A percentile compares a stretch with the other conserved stretches of the same genome.
phyloP scores from a whole-genome alignment of 75 land plant genomes.

The Pinus albicaulis region DNA sequence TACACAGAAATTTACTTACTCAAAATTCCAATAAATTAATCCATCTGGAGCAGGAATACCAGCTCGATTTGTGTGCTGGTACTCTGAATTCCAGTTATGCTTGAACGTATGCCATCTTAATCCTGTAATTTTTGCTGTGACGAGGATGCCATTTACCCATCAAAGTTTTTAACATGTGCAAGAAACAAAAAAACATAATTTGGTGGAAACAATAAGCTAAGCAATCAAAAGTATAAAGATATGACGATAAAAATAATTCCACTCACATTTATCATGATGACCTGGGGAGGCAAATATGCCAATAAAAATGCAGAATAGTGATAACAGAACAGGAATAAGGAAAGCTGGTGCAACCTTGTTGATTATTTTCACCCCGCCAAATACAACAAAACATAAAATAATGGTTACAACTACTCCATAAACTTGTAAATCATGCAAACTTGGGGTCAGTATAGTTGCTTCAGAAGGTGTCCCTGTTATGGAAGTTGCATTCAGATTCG shows the following conservation, averaged over 20 bases:
- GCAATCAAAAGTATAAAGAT: neutral
- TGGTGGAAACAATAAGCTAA: neutral
- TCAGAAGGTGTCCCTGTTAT: constrained; percentile 34
- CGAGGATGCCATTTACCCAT: neutral
- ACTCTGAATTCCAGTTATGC: constrained; percentile 79
- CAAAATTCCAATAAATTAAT: constrained; percentile 75
- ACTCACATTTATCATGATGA: constrained; percentile 62
- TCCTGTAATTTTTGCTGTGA: constrained; percentile 79
- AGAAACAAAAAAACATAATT: neutral
- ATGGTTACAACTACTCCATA: constrained; percentile 95
- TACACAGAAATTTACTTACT: constrained; percentile 41
- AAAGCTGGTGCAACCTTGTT: constrained; percentile 97
- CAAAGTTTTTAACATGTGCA: neutral
- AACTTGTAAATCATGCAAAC: constrained; percentile 87
- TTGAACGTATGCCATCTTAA: constrained; percentile 63
- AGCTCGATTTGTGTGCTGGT: constrained; percentile 85
- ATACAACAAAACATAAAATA: constrained; percentile 88
- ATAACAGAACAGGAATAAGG: constrained; percentile 87
- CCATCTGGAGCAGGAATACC: constrained; percentile 93
- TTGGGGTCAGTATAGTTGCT: constrained; percentile 63
- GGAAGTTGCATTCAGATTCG: constrained; percentile 53
- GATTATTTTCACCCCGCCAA: constrained; percentile 99
- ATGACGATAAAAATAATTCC: neutral
- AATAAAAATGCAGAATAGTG: constrained; percentile 85
- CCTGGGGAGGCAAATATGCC: constrained; percentile 73